Base-by-base conservation (phyloP, 23 red algal species). In the Chondrus crispus region DNA sequence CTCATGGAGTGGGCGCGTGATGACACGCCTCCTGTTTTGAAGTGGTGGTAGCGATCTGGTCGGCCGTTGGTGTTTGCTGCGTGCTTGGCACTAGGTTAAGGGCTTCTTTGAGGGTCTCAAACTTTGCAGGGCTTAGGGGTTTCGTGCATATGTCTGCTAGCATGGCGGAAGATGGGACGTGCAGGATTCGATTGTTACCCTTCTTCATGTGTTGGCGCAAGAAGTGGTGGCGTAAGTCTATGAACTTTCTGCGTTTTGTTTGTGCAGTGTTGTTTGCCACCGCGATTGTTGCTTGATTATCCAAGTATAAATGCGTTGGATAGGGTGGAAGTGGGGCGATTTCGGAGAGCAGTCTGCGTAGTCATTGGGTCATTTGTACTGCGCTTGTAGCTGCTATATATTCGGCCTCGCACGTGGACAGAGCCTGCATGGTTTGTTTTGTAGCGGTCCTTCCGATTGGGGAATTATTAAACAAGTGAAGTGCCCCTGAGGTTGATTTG, bases 241-340 rank as follows among this genome's bases (percentile, higher is more conserved):
- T 86, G 38, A 86, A 72, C 44, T 86, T 86, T 55, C 47, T 55
- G 29, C 62, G 82, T 41, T 86, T 86, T 26, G 57, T 68, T 57
- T 43, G 20, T 4, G 54, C 82, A 5, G 46, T 86, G 13, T 86
- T 86, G 12, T 86, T 19, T 3, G 37, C 82, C 18, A 86, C 46
- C 13, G 37, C 0, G 6, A 86, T 24, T 35, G 46, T 62, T 11
- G 62, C 46, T 51, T 58, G 52, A 41, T 83, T 83, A 10, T 83
- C 79, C 30, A 83, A 38, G 41, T 62, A 41, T 38, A 83, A 16
- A 11, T 16, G 47, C 10, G 52, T 55, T 35, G 79, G 79, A 16
- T 36, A 35, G 20, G 24, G n/a, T 40, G n/a, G 28, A 14, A 52
- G 50, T 26, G 24, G 28, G 18, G 35, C 7, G 54, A 83, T 62